phyloP scores from a whole-genome alignment of 2,329 filamentous ascomycete genomes.

The Meredithiella fracta region DNA sequence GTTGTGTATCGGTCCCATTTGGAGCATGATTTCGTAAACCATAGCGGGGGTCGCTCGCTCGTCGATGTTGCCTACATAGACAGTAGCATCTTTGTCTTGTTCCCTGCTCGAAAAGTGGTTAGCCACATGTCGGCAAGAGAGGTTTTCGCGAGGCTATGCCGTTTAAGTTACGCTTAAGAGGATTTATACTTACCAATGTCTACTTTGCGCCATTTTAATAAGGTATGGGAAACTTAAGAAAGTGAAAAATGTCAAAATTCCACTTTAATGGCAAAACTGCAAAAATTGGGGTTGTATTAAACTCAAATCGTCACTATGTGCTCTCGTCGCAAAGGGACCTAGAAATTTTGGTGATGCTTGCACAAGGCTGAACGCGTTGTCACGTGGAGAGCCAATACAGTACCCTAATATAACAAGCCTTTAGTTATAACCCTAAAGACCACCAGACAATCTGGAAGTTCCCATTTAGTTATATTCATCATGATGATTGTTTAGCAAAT shows the following conservation, averaged over 20 bases:
- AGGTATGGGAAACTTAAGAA: not conserved
- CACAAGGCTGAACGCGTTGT: not conserved
- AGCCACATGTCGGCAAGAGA: not conserved
- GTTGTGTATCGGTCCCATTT: constrained; percentile 92
- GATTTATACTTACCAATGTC: constrained; percentile 49
- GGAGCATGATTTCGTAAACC: constrained; percentile 95
- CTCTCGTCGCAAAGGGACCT: constrained; percentile 1
- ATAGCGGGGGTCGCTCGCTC: constrained; percentile 82
- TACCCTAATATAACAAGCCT: too few species aligned
- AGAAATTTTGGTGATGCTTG: not conserved
- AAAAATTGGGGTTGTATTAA: not conserved
- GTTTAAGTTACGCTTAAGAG: not conserved
- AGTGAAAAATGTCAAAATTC: not conserved
- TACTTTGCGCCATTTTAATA: constrained; percentile 44
- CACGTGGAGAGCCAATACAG: not conserved
- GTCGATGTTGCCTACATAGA: constrained; percentile 97
- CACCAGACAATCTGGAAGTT: too few species aligned
- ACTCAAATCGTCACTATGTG: not conserved
- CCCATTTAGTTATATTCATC: too few species aligned
- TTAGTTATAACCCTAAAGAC: too few species aligned
- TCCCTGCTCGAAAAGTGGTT: constrained; percentile 42
- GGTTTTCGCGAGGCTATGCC: not conserved
- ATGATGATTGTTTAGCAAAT: too few species aligned
- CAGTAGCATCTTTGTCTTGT: constrained; percentile 94
- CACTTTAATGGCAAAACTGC: not conserved